Evolutionary conservation across 2,329 filamentous ascomycete species (phyloP).

Genomic region (Fusarium secorum): DNA sequence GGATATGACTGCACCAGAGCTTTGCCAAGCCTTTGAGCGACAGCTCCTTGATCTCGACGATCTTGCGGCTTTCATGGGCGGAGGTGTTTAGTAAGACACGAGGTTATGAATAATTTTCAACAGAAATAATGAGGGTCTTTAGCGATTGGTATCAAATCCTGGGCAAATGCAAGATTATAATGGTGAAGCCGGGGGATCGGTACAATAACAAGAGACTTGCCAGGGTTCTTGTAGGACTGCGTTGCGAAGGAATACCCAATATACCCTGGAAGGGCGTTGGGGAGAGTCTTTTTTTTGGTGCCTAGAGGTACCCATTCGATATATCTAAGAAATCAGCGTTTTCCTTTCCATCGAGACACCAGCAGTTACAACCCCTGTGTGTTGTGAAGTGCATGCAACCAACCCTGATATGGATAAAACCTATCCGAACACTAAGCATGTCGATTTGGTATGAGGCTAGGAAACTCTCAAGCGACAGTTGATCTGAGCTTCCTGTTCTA

Average conservation of each 20-base stretch:
- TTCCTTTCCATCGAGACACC: not conserved
- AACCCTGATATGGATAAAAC: not conserved
- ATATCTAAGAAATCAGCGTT: slow-evolving; percentile 16
- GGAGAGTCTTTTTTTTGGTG: slow-evolving; percentile 32
- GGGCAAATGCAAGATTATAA: slow-evolving; percentile 5
- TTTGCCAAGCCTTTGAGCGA: slow-evolving; percentile 66
- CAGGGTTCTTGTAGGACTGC: slow-evolving; percentile 35
- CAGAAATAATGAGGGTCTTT: slow-evolving; percentile 18
- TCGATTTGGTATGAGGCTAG: not conserved
- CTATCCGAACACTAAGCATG: not conserved
- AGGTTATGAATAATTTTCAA: slow-evolving; percentile 7
- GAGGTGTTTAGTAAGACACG: slow-evolving; percentile 57
- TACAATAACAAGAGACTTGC: not conserved
- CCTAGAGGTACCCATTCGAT: not conserved
- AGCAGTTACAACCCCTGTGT: not conserved
- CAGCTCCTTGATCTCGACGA: slow-evolving; percentile 68
- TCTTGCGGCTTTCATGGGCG: slow-evolving; percentile 69
- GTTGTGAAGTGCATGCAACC: not conserved
- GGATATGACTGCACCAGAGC: slow-evolving; percentile 67
- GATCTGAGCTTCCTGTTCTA: not conserved
- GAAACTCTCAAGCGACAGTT: not conserved
- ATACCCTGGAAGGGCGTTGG: slow-evolving; percentile 44
- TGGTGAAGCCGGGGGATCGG: slow-evolving; percentile 2
- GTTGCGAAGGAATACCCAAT: slow-evolving; percentile 39
- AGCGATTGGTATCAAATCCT: slow-evolving; percentile 3